phyloP scores from a whole-genome alignment of 2,329 filamentous ascomycete species.

The Metarhizium guizhouense region DNA sequence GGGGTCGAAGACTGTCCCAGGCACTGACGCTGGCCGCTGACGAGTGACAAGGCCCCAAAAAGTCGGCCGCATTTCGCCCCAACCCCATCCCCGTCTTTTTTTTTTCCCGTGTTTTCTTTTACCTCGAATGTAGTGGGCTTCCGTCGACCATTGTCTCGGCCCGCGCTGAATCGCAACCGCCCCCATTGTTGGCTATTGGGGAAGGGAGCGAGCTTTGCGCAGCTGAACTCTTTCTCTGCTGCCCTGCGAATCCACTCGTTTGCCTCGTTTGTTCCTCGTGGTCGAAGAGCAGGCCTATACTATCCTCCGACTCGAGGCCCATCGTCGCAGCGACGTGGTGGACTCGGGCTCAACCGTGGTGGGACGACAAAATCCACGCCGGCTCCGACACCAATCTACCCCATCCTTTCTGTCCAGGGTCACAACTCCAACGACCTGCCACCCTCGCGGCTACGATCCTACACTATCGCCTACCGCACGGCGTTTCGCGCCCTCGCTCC shows the following conservation, averaged over 20 bases:
- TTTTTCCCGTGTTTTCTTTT: neutral
- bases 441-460: neutral
- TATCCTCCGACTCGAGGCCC: no score
- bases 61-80: neutral
- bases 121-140: neutral
- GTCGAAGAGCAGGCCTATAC: neutral
- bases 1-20: no score
- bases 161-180: conserved; percentile 1
- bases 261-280: neutral
- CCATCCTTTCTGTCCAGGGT: neutral
- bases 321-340: neutral
- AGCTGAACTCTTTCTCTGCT: neutral
- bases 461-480: neutral
- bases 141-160: neutral
- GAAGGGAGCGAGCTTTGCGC: neutral
- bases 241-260: neutral
- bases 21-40: neutral
- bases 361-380: conserved; percentile 3
- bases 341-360: neutral
- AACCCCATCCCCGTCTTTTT: neutral
- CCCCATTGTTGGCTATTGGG: neutral
- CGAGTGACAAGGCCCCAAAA: neutral
- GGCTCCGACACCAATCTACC: neutral
- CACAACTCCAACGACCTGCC: neutral
- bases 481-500: neutral